Evolutionary conservation across 2,329 filamentous ascomycete genomes (phyloP).

Genomic region (Lachnellula arida): DNA sequence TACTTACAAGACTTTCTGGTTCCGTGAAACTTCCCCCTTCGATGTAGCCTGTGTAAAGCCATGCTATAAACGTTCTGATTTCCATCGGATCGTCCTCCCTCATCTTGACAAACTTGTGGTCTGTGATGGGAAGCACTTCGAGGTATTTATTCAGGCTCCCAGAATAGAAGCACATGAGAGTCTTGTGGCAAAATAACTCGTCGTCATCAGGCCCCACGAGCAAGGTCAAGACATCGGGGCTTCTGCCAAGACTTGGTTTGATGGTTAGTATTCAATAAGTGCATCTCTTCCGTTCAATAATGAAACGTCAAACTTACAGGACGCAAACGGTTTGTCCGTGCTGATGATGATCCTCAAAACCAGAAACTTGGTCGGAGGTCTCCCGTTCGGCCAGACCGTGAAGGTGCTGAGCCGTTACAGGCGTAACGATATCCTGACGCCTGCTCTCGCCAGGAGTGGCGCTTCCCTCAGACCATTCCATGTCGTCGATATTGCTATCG

Average conservation of each 20-base stretch:
- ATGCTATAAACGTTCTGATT: not conserved
- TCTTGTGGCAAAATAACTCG: slow-evolving; percentile 2
- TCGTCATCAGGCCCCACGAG: not conserved
- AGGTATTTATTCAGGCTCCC: slow-evolving; percentile 1
- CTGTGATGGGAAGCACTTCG: not conserved
- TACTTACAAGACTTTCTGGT: too few species aligned
- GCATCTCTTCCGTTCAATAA: not conserved
- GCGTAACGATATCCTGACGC: too few species aligned
- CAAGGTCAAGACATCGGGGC: not conserved
- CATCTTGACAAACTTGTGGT: not conserved
- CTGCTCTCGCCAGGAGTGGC: too few species aligned
- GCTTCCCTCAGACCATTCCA: too few species aligned
- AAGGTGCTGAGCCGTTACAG: too few species aligned
- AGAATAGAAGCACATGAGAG: slow-evolving; percentile 1
- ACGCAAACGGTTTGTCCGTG: not conserved
- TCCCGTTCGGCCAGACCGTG: too few species aligned
- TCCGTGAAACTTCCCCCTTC: not conserved
- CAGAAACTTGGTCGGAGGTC: too few species aligned
- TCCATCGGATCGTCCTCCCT: not conserved
- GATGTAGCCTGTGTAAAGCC: not conserved
- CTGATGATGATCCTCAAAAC: too few species aligned
- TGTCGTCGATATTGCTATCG: too few species aligned
- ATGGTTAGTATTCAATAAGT: not conserved
- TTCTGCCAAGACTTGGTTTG: not conserved
- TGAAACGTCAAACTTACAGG: not conserved